These are phyloP conservation scores for Polygonum maritimum DNA, from an alignment of 148 eudicot species.

Conservation along the genomic window DNA sequence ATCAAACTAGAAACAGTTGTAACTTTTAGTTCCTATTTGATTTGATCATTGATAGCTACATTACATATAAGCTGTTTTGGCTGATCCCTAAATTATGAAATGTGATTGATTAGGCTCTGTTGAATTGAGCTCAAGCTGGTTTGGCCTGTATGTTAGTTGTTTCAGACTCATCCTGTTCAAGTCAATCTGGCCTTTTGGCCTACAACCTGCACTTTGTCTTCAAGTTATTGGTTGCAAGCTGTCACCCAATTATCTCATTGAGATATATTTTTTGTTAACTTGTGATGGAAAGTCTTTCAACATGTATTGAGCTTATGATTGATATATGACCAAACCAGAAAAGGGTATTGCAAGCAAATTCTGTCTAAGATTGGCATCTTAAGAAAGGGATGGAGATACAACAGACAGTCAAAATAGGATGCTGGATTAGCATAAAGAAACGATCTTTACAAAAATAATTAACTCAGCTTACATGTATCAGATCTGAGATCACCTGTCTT, in stretches of 20 bases:
- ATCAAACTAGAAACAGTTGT: neutral
- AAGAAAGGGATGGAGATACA: neutral
- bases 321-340: constrained; percentile 1
- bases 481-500: neutral
- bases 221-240: neutral
- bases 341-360: neutral
- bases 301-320: neutral
- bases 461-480: neutral
- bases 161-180: neutral
- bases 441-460: neutral
- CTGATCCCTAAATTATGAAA: constrained; percentile 3
- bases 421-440: neutral
- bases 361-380: neutral
- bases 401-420: neutral
- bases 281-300: neutral
- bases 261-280: neutral
- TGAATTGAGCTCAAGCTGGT: neutral
- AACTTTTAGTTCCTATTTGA: neutral
- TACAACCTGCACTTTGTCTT: neutral
- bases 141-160: neutral
- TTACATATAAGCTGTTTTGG: neutral
- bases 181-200: neutral
- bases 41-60: neutral
- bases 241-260: neutral
- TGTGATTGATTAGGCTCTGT: neutral